A percentile compares a stretch with the other conserved stretches of the same genome.
Conservation (phyloP, 495 filamentous ascomycete genomes). For the Aspergillus funiculosus region DNA sequence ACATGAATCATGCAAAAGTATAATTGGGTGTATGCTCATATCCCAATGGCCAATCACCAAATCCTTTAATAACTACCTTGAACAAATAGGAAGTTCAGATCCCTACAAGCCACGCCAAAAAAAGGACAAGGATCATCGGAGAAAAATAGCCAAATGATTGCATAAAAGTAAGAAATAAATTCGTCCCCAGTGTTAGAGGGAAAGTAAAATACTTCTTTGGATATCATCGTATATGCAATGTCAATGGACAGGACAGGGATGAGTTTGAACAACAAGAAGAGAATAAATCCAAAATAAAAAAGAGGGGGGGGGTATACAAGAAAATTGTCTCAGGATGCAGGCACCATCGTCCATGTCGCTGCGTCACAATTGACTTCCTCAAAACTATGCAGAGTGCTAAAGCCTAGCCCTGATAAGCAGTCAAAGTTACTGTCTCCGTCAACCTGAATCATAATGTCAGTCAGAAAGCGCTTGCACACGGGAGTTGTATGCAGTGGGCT, state of each 20-base stretch:
- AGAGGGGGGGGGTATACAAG: constrained; percentile 10
- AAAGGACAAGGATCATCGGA: no score
- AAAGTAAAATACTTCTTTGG: no score
- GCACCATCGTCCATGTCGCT: constrained; percentile 59
- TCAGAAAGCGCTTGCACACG: not conserved
- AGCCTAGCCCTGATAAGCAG: constrained; percentile 68
- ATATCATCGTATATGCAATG: constrained; percentile 26
- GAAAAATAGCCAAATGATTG: no score
- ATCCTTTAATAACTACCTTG: no score
- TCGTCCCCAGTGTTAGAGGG: no score
- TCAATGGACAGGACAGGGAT: constrained; percentile 13
- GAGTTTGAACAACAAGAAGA: constrained; percentile 2
- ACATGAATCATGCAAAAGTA: no score
- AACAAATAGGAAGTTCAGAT: no score
- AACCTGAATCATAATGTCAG: constrained; percentile 46
- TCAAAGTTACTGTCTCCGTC: constrained; percentile 67
- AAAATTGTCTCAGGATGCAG: constrained; percentile 23
- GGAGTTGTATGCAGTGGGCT: not conserved
- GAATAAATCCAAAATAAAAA: constrained; percentile 10
- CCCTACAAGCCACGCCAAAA: no score
- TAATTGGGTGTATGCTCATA: no score
- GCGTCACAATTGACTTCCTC: constrained; percentile 76
- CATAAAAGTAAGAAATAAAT: no score
- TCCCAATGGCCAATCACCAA: no score
- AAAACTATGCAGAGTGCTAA: constrained; percentile 66